These are phyloP conservation scores for Hevea brasiliensis DNA, from an alignment of 345 rosid genomes.

Conservation along the genomic window DNA sequence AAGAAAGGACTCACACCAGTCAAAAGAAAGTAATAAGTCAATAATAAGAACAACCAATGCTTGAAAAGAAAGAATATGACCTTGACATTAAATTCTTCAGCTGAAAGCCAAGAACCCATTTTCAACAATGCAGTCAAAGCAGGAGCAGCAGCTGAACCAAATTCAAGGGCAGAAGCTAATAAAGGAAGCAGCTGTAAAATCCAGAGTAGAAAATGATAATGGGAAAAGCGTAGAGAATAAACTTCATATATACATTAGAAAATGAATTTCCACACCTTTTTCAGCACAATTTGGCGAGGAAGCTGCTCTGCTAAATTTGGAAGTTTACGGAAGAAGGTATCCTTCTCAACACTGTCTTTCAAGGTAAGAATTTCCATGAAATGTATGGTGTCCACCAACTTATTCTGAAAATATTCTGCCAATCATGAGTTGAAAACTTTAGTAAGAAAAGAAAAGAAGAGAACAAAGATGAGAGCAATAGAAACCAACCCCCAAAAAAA, in stretches of 20 bases:
- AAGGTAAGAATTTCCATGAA: conserved; percentile 95
- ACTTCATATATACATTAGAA: conserved; percentile 18
- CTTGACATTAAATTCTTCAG: conserved; percentile 88
- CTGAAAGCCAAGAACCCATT: conserved; percentile 93
- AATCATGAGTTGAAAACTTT: conserved; percentile 25
- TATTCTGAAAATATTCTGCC: conserved; percentile 97
- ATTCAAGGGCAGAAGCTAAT: conserved; percentile 96
- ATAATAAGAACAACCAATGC: neutral
- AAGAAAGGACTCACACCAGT: neutral
- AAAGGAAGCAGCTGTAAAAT: conserved; percentile 87
- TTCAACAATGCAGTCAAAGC: conserved; percentile 87
- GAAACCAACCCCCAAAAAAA: too few species aligned
- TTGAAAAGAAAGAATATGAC: conserved; percentile 33
- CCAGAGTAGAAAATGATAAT: conserved; percentile 28
- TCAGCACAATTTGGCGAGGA: conserved; percentile 93
- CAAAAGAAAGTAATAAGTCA: neutral
- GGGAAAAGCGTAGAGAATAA: conserved; percentile 14
- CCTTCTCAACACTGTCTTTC: conserved; percentile 95
- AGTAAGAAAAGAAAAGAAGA: neutral
- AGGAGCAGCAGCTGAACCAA: conserved; percentile 96
- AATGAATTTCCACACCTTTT: conserved; percentile 59
- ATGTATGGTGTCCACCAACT: conserved; percentile 99
- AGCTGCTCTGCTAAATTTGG: conserved; percentile 97
- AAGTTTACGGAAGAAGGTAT: conserved; percentile 94
- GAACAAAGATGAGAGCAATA: neutral